Conservation (phyloP, 2,329 filamentous ascomycete genomes). For the Alternaria gaisen region DNA sequence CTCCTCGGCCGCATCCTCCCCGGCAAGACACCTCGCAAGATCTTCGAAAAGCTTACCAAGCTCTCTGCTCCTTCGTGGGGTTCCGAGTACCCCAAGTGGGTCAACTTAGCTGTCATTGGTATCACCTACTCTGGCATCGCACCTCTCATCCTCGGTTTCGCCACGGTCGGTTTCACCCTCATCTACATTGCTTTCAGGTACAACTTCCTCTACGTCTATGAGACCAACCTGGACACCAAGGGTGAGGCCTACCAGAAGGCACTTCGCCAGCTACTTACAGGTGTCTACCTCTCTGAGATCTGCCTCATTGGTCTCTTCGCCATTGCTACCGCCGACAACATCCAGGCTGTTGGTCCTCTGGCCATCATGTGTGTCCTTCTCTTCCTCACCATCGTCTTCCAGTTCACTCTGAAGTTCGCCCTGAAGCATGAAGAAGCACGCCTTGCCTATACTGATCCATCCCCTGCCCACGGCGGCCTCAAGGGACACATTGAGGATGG, state of each 20-base stretch:
- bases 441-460: constrained; percentile 40
- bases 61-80: constrained; percentile 57
- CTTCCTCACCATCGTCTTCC: constrained; percentile 53
- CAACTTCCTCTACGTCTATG: constrained; percentile 60
- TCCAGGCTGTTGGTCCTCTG: constrained; percentile 52
- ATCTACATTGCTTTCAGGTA: constrained; percentile 60
- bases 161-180: constrained; percentile 54
- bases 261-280: constrained; percentile 57
- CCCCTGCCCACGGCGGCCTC: constrained; percentile 23
- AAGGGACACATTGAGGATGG: constrained; percentile 37
- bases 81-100: constrained; percentile 58
- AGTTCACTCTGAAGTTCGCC: constrained; percentile 46
- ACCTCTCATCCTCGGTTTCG: constrained; percentile 58
- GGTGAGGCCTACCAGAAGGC: constrained; percentile 58
- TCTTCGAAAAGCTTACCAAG: constrained; percentile 55
- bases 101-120: constrained; percentile 56
- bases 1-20: constrained; percentile 73
- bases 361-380: constrained; percentile 55
- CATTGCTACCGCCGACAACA: constrained; percentile 49
- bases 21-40: constrained; percentile 57
- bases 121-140: constrained; percentile 60
- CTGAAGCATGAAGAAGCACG: constrained; percentile 44
- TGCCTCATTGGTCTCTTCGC: constrained; percentile 59
- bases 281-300: constrained; percentile 59
- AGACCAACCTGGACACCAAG: constrained; percentile 58